A percentile compares a stretch with the other conserved stretches of the same genome.
Conservation (phyloP, 306 rosid genomes). For the Prunus campanulata region DNA sequence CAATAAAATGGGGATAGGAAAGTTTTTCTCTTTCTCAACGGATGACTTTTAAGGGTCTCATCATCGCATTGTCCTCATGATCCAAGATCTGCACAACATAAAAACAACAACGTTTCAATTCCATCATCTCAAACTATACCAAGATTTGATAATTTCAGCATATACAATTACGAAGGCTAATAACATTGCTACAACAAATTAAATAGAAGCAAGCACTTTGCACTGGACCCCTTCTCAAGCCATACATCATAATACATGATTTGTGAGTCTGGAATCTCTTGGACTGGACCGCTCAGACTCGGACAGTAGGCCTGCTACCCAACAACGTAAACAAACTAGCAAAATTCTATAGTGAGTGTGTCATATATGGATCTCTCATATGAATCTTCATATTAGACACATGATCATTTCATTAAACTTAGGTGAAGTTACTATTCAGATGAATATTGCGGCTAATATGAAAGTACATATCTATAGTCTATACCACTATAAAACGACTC, state of each 20-base stretch:
- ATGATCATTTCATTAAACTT: too few species aligned
- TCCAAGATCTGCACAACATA: constrained; percentile 58
- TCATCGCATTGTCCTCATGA: constrained; percentile 93
- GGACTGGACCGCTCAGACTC: neutral
- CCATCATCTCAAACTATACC: neutral
- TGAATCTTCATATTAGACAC: fast-evolving
- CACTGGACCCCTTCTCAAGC: too few species aligned
- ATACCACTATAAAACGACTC: too few species aligned
- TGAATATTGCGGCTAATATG: fast-evolving
- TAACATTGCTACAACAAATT: neutral
- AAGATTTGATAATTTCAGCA: neutral
- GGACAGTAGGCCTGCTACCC: neutral
- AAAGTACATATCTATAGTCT: fast-evolving
- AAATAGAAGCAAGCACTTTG: neutral
- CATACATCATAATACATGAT: too few species aligned
- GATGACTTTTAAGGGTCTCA: constrained; percentile 71
- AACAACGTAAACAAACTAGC: neutral
- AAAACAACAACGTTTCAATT: neutral
- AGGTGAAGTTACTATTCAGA: too few species aligned
- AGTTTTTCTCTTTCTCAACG: constrained; percentile 18
- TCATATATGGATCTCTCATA: too few species aligned
- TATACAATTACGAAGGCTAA: neutral
- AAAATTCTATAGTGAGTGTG: too few species aligned
- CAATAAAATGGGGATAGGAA: too few species aligned
- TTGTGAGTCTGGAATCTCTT: neutral